These are phyloP conservation scores for Paecilomyces sp. DNA, from an alignment of 2,329 filamentous ascomycete genomes.

Conservation along the genomic window DNA sequence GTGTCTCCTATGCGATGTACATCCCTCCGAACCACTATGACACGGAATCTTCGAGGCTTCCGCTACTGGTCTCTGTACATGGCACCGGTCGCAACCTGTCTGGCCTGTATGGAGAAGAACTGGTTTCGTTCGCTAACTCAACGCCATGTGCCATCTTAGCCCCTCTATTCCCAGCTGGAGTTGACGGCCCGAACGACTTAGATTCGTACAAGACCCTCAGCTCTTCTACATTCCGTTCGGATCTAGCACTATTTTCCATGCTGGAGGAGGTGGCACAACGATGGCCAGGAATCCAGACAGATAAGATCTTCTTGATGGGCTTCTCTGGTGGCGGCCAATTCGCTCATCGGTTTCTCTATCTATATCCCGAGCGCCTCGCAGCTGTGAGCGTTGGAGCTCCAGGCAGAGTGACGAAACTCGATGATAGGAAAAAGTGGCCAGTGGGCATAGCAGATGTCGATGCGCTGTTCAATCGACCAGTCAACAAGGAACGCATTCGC, in stretches of 20 bases:
- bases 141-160: constrained; percentile 18
- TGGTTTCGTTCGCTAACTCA: constrained; percentile 16
- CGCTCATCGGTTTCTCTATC: constrained; percentile 22
- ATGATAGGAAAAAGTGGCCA: constrained; percentile 14
- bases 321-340: constrained; percentile 28
- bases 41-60: constrained; percentile 6
- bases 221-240: constrained; percentile 15
- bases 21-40: constrained; percentile 16
- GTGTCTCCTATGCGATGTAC: constrained; percentile 21
- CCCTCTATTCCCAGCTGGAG: constrained; percentile 22
- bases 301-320: constrained; percentile 20
- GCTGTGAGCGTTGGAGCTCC: constrained; percentile 25
- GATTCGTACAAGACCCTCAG: constrained; percentile 21
- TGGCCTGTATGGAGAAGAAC: constrained; percentile 5
- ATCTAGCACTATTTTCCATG: constrained; percentile 20
- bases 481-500: constrained; percentile 9
- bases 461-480: constrained; percentile 8
- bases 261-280: constrained; percentile 20
- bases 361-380: constrained; percentile 21
- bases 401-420: constrained; percentile 17
- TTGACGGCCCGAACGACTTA: constrained; percentile 21
- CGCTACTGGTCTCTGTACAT: constrained; percentile 22
- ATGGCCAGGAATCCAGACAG: constrained; percentile 21
- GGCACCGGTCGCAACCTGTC: constrained; percentile 18
- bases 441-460: constrained; percentile 3